Conservation (phyloP, 208 protist species). For the Leptomonas pyrrhocoris region DNA sequence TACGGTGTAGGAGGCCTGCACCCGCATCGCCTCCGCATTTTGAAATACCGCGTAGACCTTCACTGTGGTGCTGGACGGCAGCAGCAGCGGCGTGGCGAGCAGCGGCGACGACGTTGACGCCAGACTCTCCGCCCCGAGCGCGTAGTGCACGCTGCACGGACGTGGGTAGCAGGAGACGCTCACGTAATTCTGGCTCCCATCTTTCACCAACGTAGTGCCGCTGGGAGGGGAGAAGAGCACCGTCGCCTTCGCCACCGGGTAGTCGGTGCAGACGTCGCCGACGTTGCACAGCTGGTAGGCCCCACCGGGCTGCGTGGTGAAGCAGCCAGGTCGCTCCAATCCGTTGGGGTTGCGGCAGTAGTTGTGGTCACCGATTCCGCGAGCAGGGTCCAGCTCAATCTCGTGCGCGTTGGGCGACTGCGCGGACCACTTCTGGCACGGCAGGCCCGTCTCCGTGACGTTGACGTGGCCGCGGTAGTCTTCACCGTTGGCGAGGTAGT, state of each 20-base stretch:
- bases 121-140: conserved; percentile 35
- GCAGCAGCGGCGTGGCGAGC: conserved; percentile 39
- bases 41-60: conserved; percentile 45
- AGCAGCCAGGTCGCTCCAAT: conserved; percentile 45
- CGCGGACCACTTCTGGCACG: conserved; percentile 59
- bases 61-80: conserved; percentile 42
- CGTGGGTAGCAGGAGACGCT: conserved; percentile 46
- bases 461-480: conserved; percentile 77
- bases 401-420: conserved; percentile 47
- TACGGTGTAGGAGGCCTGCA: conserved; percentile 48
- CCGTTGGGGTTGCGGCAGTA: conserved; percentile 76
- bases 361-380: conserved; percentile 70
- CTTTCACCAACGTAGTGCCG: conserved; percentile 23
- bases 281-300: conserved; percentile 64
- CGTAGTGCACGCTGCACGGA: conserved; percentile 68
- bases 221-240: conserved; percentile 41
- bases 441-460: conserved; percentile 44
- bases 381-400: conserved; percentile 32
- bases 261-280: conserved; percentile 41
- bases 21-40: conserved; percentile 21
- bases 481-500: conserved; percentile 45
- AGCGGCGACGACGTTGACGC: conserved; percentile 16
- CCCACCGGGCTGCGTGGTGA: conserved; percentile 48
- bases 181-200: conserved; percentile 38
- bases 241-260: conserved; percentile 16